A percentile compares a stretch with the other conserved stretches of the same genome.
Evolutionary conservation across 169 alveolate genomes (phyloP).

Genomic region (Perkinsus chesapeaki): DNA sequence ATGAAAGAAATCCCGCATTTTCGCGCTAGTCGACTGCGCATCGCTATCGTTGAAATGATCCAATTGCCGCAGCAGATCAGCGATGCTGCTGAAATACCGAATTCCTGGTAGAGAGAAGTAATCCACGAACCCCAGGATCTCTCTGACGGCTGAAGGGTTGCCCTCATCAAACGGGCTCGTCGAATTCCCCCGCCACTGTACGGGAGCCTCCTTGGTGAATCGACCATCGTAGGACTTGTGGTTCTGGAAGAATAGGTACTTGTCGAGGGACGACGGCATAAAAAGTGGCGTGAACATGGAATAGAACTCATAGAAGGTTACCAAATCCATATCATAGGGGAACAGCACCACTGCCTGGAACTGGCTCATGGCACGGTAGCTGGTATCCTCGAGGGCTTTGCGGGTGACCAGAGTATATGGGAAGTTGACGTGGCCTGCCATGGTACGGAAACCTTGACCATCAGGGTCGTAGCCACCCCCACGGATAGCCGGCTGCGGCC

Average conservation of each 20-base stretch:
- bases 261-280: not conserved
- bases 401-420: not conserved
- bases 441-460: not conserved
- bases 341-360: not conserved
- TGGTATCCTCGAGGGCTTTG: not conserved
- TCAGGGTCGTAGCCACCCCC: not conserved
- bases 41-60: not conserved
- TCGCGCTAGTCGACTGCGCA: not conserved
- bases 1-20: not conserved
- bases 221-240: not conserved
- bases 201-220: not conserved
- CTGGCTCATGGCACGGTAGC: not conserved
- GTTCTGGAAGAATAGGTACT: not conserved
- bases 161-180: not conserved
- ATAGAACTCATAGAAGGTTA: conserved; percentile 10
- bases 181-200: not conserved
- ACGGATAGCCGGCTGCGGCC: not conserved
- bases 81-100: not conserved
- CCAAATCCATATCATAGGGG: conserved; percentile 1
- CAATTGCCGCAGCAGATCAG: not conserved
- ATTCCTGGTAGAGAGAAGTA: not conserved
- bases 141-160: not conserved
- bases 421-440: not conserved
- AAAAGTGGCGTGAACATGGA: not conserved
- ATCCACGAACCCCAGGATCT: not conserved